These are phyloP conservation scores for Auricularia sp. DNA, from an alignment of 768 basidiomycete genomes.

Conservation along the genomic window DNA sequence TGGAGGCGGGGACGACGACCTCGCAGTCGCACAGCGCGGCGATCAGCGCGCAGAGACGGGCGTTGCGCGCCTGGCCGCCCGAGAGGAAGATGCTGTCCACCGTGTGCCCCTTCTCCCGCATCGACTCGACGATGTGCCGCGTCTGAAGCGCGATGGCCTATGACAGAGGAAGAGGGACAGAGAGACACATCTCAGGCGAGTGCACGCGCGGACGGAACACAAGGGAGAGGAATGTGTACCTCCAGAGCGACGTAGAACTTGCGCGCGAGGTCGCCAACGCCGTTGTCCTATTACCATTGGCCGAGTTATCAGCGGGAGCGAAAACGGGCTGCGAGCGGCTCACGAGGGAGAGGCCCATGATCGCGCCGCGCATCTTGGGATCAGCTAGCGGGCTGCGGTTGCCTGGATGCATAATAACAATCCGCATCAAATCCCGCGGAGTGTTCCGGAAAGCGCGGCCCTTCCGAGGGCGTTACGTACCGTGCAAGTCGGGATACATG, in stretches of 20 bases:
- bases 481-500: constrained; percentile 92
- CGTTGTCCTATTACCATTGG: constrained; percentile 41
- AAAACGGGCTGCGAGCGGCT: neutral
- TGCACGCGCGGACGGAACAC: no score
- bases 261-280: constrained; percentile 71
- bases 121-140: constrained; percentile 82
- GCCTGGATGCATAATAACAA: constrained; percentile 36
- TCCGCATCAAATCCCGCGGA: neutral
- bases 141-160: constrained; percentile 86
- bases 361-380: constrained; percentile 86
- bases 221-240: constrained; percentile 11
- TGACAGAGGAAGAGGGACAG: neutral
- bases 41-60: constrained; percentile 78
- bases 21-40: constrained; percentile 77
- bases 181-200: no score
- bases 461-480: constrained; percentile 27
- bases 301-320: neutral
- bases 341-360: constrained; percentile 77
- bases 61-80: constrained; percentile 89
- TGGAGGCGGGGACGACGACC: constrained; percentile 70
- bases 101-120: constrained; percentile 79
- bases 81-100: constrained; percentile 77
- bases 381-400: constrained; percentile 97
- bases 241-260: constrained; percentile 89
- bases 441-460: neutral